Evolutionary conservation across 2,329 filamentous ascomycete genomes (phyloP).

Genomic region (Stagonosporopsis tanaceti): DNA sequence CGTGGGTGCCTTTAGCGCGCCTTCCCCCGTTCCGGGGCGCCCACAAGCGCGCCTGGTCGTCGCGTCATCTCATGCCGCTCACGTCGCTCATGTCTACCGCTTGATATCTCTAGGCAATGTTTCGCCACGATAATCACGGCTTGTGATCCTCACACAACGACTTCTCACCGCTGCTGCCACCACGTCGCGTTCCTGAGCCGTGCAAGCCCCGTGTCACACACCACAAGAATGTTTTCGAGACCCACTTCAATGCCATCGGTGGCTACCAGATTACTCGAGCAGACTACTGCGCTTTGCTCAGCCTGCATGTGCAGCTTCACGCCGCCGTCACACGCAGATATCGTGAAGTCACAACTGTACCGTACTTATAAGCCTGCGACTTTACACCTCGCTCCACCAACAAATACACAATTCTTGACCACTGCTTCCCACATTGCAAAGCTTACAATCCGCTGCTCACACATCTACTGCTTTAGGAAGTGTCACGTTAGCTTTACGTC

Average conservation of each 20-base stretch:
- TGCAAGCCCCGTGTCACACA: constrained; percentile 9
- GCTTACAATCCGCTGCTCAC: background rate
- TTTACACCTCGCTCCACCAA: background rate
- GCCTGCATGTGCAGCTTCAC: constrained; percentile 14
- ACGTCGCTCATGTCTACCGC: background rate
- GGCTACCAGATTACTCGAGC: constrained; percentile 15
- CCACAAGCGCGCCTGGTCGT: background rate
- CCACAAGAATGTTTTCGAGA: background rate
- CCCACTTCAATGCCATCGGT: constrained; percentile 14
- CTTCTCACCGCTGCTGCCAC: constrained; percentile 1
- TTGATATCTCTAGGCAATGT: background rate
- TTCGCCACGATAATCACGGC: constrained; percentile 11
- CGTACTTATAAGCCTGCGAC: constrained; percentile 1
- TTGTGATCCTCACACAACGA: constrained; percentile 1
- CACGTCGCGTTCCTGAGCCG: constrained; percentile 3
- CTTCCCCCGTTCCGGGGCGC: constrained; percentile 7
- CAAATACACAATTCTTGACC: background rate
- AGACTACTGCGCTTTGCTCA: constrained; percentile 13
- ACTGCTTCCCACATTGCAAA: background rate
- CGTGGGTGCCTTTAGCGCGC: background rate
- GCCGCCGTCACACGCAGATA: constrained; percentile 7
- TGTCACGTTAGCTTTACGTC: constrained; percentile 20
- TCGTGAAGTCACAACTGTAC: background rate
- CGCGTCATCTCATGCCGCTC: constrained; percentile 1
- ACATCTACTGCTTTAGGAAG: constrained; percentile 1